Evolutionary conservation across 1,284 basidiomycete genomes (phyloP), one percentile per base, ranked within the genome.

Genomic region (Cutaneotrichosporon spelunceum): DNA sequence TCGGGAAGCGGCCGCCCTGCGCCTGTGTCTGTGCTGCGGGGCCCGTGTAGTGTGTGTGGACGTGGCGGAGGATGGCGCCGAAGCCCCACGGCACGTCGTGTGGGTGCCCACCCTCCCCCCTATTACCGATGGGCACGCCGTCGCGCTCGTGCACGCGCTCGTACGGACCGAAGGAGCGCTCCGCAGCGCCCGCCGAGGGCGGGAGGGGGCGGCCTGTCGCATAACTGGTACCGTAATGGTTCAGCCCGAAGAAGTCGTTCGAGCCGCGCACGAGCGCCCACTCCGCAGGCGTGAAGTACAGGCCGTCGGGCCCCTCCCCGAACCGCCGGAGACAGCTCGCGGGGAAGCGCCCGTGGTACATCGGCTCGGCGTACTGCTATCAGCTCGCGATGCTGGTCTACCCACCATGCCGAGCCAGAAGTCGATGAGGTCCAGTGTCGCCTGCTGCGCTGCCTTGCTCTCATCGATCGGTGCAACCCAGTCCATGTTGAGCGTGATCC

Each of bases 401-500:
- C 30, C 5, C 10, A 30, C 30, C 30, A 30, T 30, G 34, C 68
- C 64, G 11, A 66, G 36, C 21, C 57, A 39, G 26, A 55, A 45
- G 42, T 64, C 67, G 16, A 63, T 33, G 29, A 49, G 48, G n/a
- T 47, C 42, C 44, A 66, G 57, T 3, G 67, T 60, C 3, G 66
- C 67, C 0, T 53, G 53, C 42, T 60, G 64, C 1, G 70, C 69
- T 21, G 65, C 65, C 3, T 59, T 26, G 5, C 42, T 61, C 7
- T 70, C 68, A 48, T 70, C 61, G 23, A 70, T 48, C 1, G 70
- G 70, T 33, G 64, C 68, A 11, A 61, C 44, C 68, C 67, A 72
- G 54, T 72, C 72, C 48, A 62, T 62, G 63, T 74, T 71, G 66
- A 71, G 60, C 19, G 69, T 70, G 59, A 74, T 71, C 6, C 61